These are phyloP conservation scores for Dictyostelium intermedium DNA, from an alignment of 78 protist species.

Conservation along the genomic window DNA sequence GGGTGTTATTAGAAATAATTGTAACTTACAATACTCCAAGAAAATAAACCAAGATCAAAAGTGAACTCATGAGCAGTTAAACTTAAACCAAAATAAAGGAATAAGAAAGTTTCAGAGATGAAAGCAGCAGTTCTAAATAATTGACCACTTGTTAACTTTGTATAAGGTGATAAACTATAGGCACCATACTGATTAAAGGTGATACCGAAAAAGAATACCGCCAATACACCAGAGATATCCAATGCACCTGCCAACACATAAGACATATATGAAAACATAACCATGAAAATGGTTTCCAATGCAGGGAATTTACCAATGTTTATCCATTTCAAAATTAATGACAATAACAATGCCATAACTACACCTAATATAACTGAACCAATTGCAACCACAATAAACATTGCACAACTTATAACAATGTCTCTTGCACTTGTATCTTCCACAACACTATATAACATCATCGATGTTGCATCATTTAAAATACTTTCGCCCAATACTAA, in stretches of 20 bases:
- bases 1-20: no score
- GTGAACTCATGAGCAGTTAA: constrained; percentile 27
- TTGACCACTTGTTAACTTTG: constrained; percentile 52
- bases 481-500: constrained; percentile 95
- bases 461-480: constrained; percentile 95
- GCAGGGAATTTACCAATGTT: constrained; percentile 69
- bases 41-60: constrained; percentile 39
- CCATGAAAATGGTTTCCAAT: constrained; percentile 69
- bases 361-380: constrained; percentile 60
- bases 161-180: constrained; percentile 77
- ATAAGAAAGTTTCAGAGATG: constrained; percentile 85
- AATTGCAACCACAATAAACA: constrained; percentile 21
- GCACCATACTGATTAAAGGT: constrained; percentile 75
- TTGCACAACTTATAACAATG: background rate
- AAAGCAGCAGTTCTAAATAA: constrained; percentile 78
- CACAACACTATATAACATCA: constrained; percentile 85
- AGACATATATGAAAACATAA: constrained; percentile 72
- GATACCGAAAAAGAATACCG: constrained; percentile 85
- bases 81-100: constrained; percentile 80
- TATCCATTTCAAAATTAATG: constrained; percentile 33
- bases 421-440: background rate
- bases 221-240: constrained; percentile 72
- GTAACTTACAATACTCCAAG: constrained; percentile 61
- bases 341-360: constrained; percentile 51
- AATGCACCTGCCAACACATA: constrained; percentile 60